These are phyloP conservation scores for Cladophialophora psammophila DNA, from an alignment of 2,329 filamentous ascomycete species.

Conservation along the genomic window DNA sequence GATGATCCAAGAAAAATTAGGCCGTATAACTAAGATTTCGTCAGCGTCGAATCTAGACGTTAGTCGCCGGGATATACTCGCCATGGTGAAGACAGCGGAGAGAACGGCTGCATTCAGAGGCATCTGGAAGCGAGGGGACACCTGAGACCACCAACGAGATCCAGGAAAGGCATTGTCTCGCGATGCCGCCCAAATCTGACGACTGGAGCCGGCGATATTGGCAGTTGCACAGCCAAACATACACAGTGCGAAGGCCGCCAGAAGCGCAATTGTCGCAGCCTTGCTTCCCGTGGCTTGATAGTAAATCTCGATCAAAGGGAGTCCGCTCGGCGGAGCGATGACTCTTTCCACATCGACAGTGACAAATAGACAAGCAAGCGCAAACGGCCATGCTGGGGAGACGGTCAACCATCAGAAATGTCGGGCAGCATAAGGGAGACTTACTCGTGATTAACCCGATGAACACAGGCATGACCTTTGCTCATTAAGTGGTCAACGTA, in stretches of 20 bases:
- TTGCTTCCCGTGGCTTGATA: conserved; percentile 53
- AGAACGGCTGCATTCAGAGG: conserved; percentile 57
- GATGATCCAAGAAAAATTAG: conserved; percentile 61
- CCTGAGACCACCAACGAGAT: conserved; percentile 45
- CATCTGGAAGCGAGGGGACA: conserved; percentile 41
- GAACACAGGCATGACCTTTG: neutral
- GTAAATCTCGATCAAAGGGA: conserved; percentile 61
- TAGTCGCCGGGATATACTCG: neutral
- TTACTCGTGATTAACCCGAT: conserved; percentile 10
- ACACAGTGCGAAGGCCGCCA: conserved; percentile 51
- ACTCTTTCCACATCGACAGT: conserved; percentile 50
- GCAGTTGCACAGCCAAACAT: conserved; percentile 16
- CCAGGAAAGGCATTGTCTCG: conserved; percentile 59
- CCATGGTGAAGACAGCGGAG: conserved; percentile 39
- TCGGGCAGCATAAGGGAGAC: neutral
- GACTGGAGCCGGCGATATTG: conserved; percentile 21
- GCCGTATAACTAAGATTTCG: conserved; percentile 42
- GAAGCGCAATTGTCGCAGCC: conserved; percentile 56
- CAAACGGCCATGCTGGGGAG: conserved; percentile 40
- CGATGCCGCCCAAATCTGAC: conserved; percentile 55
- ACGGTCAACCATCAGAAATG: too few species aligned
- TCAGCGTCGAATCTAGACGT: too few species aligned
- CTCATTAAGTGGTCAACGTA: too few species aligned
- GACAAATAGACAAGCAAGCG: conserved; percentile 48
- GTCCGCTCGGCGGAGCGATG: conserved; percentile 53